These are phyloP conservation scores for Bryopsis sp. DNA, from an alignment of 139 green algal species.

Conservation along the genomic window DNA sequence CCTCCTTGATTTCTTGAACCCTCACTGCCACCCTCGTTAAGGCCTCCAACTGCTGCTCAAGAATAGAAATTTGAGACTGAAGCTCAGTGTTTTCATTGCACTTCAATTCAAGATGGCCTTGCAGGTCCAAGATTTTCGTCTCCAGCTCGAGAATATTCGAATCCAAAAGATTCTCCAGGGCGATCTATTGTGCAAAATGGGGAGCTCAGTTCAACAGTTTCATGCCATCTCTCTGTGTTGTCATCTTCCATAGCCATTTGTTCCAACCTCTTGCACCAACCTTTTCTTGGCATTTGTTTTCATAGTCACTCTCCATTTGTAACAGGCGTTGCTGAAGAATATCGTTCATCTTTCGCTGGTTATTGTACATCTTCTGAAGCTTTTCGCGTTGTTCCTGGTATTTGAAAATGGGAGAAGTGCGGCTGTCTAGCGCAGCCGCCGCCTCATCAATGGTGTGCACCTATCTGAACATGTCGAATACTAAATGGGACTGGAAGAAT, in stretches of 20 bases:
- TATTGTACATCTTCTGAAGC: background rate
- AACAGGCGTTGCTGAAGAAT: background rate
- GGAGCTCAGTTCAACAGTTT: background rate
- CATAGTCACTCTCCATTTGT: background rate
- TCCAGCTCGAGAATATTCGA: background rate
- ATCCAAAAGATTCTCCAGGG: background rate
- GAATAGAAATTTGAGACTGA: no score
- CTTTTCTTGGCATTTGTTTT: background rate
- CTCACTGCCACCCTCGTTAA: no score
- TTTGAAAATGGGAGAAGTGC: background rate
- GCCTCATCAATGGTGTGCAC: background rate
- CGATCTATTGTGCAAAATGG: background rate
- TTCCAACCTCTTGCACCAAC: background rate
- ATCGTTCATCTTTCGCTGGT: slow-evolving; percentile 6
- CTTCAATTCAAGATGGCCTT: no score
- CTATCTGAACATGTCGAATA: background rate
- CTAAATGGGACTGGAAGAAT: background rate
- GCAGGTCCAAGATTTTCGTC: background rate
- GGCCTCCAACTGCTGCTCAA: no score
- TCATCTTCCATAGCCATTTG: background rate
- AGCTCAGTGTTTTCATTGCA: no score
- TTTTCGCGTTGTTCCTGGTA: background rate
- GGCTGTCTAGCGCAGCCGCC: background rate
- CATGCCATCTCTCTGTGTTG: background rate
- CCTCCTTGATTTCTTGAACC: no score